phyloP scores from a whole-genome alignment of 2,329 filamentous ascomycete genomes.

The Beauveria asiatica region DNA sequence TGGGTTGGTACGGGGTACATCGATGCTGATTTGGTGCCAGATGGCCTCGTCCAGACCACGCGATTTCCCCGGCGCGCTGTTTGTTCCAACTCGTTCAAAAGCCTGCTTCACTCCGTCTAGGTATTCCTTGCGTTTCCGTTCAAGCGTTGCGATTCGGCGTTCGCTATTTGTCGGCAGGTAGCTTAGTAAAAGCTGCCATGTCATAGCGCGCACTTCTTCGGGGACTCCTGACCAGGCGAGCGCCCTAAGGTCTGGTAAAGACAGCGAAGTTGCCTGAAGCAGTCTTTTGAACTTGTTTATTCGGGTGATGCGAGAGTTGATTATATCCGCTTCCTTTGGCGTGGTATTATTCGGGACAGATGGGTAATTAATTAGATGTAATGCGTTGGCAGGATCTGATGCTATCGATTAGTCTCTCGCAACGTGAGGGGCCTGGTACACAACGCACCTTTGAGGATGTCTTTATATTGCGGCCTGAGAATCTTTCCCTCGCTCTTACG shows the following conservation, averaged over 20 bases:
- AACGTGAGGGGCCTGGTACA: no score
- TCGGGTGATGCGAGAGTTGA: conserved; percentile 78
- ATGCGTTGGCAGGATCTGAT: conserved; percentile 74
- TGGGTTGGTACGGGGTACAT: conserved; percentile 91
- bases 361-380: conserved; percentile 89
- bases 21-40: conserved; percentile 99
- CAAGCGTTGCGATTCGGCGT: conserved; percentile 77
- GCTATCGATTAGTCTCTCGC: conserved; percentile 13
- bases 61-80: conserved; percentile 33
- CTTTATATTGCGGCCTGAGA: conserved; percentile 92
- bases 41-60: conserved; percentile 87
- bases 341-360: conserved; percentile 63
- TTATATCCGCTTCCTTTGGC: conserved; percentile 75
- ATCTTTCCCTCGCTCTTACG: conserved; percentile 94
- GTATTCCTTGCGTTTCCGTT: conserved; percentile 94
- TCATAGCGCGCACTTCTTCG: conserved; percentile 92
- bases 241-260: conserved; percentile 71
- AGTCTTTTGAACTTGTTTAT: conserved; percentile 99
- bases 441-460: conserved; percentile 64
- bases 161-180: conserved; percentile 97
- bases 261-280: conserved; percentile 83
- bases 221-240: conserved; percentile 92
- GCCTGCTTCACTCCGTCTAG: conserved; percentile 76
- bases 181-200: conserved; percentile 93
- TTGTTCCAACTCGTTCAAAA: conserved; percentile 56